Percentiles rank a stretch among this genome's conserved stretches.
These are phyloP conservation scores for Phialophora expanda DNA, from an alignment of 2,329 filamentous ascomycete genomes.

Conservation along the genomic window DNA sequence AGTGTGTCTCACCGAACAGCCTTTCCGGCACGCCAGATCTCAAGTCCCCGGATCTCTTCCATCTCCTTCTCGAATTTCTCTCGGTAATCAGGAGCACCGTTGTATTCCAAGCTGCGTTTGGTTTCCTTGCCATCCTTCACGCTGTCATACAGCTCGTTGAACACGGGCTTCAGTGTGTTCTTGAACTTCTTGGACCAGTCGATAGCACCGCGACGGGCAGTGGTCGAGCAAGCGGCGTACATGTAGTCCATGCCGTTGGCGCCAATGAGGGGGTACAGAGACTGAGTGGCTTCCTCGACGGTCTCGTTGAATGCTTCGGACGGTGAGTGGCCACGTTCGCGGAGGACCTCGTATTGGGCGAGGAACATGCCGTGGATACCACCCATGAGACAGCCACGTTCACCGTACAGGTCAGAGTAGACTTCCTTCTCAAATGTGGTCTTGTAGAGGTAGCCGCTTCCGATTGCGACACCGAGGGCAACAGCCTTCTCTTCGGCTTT, in stretches of 20 bases:
- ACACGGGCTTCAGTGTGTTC: constrained; percentile 97
- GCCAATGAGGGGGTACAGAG: constrained; percentile 95
- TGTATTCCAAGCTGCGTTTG: constrained; percentile 94
- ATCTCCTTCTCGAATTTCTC: constrained; percentile 98
- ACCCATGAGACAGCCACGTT: constrained; percentile 99
- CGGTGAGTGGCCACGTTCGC: constrained; percentile 95
- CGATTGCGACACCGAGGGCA: constrained; percentile 94
- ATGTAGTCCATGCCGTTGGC: constrained; percentile 99
- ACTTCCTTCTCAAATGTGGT: constrained; percentile 99
- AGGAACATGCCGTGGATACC: constrained; percentile 99
- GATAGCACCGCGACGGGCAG: constrained; percentile 95
- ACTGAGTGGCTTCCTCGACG: constrained; percentile 98
- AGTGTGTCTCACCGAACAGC: constrained; percentile 73
- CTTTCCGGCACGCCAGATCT: constrained; percentile 99
- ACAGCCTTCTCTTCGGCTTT: constrained; percentile 98
- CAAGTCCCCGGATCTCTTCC: constrained; percentile 94
- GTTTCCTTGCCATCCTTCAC: constrained; percentile 93
- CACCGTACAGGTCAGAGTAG: constrained; percentile 98
- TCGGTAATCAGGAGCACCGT: constrained; percentile 93
- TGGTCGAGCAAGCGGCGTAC: constrained; percentile 99
- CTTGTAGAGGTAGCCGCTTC: constrained; percentile 98
- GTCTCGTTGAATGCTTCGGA: constrained; percentile 99
- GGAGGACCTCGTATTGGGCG: constrained; percentile 99
- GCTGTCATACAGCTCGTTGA: constrained; percentile 94
- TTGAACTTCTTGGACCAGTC: constrained; percentile 99